Conservation (phyloP, 805 yeast species). For the Kluyveromyces nonfermentans region DNA sequence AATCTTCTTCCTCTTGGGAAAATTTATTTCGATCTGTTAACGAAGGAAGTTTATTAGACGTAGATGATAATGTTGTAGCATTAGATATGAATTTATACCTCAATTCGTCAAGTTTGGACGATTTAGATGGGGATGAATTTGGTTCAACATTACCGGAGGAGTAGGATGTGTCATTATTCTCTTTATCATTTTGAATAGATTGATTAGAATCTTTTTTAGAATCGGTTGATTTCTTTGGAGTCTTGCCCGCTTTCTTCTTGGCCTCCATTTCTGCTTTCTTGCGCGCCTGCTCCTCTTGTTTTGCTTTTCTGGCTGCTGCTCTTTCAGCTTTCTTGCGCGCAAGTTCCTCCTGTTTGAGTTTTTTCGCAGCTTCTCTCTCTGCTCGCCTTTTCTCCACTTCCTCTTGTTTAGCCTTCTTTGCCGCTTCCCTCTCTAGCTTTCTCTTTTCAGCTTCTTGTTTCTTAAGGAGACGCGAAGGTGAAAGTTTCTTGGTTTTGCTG, state of each 20-base stretch:
- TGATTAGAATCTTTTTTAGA: neutral
- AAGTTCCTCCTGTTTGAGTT: constrained; percentile 5
- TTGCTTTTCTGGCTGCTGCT: constrained; percentile 6
- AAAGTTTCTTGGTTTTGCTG: neutral
- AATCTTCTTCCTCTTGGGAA: neutral
- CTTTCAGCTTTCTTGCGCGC: constrained; percentile 8
- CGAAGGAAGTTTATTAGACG: constrained; percentile 7
- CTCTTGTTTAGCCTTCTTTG: constrained; percentile 9
- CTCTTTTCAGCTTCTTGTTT: constrained; percentile 10
- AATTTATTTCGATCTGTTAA: neutral
- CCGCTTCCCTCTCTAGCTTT: constrained; percentile 9
- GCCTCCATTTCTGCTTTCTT: constrained; percentile 6
- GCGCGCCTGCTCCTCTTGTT: constrained; percentile 7
- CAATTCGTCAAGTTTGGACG: constrained; percentile 4
- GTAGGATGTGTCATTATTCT: neutral
- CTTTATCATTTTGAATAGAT: neutral
- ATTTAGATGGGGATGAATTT: neutral
- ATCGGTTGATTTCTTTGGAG: neutral
- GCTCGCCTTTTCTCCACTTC: constrained; percentile 7
- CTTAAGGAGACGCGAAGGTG: constrained; percentile 8
- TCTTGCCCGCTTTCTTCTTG: neutral
- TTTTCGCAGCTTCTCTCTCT: constrained; percentile 8
- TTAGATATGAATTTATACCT: constrained; percentile 4
- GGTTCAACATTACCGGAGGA: neutral
- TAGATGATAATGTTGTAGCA: neutral